Base-by-base conservation (phyloP, 2,329 filamentous ascomycete species). In the Paecilomyces fulvus region DNA sequence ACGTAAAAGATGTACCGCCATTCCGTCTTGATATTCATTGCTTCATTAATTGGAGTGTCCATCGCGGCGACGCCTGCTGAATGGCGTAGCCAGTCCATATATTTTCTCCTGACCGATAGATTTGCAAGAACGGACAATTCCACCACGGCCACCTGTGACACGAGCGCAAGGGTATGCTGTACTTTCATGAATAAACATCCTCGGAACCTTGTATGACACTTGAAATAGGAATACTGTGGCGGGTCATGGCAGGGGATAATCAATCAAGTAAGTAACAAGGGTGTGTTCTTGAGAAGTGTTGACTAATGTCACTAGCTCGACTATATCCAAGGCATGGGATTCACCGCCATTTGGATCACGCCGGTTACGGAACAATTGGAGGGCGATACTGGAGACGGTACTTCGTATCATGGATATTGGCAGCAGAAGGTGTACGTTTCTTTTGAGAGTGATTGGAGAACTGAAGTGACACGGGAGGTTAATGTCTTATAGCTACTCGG, bases 401-500 rank as follows among this genome's bases (percentile, higher is more conserved):
- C 70, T 12, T 70, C 75, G 20, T 80, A 79, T 57, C 77, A 79
- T 62, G 78, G 78, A 12, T 80, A 79, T 63, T 79, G 76, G 74
- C 77, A 77, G 30, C 74, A 79, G 60, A 70, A 80, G 55, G 70
- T 79, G 70, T 72, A 56, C 53, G 64, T 55, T 11, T 30, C n/a
- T 17, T 17, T 21, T 10, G 5, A 31, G 33, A 30, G 12, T n/a
- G 1, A 12, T 17, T 50, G 11, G 2, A 30, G 7, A 17, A 11
- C 37, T 12, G 3, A n/a, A n/a, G 14, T 37, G 5, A 37, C 33
- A 7, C 33, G n/a, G 31, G 14, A 6, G n/a, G 3, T 37, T 37
- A 21, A 56, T 48, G 9, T n/a, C 3, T 37, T 11, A 20, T 30
- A 71, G 70, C 30, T 79, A 80, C 61, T 62, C 70, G 12, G 67